Evolutionary conservation across 192 early-diverging fungal species (phyloP), one percentile per base, ranked within the genome.

Genomic region (Backusella parvicylindrica): DNA sequence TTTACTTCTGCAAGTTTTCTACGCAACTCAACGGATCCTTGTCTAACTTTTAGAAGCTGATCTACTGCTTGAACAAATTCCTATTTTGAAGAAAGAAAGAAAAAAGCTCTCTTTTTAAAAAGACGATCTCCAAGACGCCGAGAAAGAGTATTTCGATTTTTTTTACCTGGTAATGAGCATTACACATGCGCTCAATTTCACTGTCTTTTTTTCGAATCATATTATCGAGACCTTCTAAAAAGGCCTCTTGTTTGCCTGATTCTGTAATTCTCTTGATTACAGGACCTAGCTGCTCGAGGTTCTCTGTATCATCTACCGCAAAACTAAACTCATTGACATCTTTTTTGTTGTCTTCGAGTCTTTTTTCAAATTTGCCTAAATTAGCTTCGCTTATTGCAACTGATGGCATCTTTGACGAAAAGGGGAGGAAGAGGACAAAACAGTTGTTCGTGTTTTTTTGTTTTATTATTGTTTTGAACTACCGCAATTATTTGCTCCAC

Each of bases 111-210:
- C 21, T 28, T 7, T 60, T 60, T 6, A n/a, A 16, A 33, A 36
- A 15, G 30, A n/a, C 32, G 1, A 4, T 33, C 32, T n/a, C n/a
- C n/a, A n/a, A n/a, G n/a, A 76, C 23, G 26, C 7, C 37, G 18
- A 60, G n/a, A 28, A 47, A 4, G 7, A 35, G 0, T 66, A 8
- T 71, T 81, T 50, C 16, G 21, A 6, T 36, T 38, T 2, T 26
- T 68, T 21, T 49, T 69, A 94, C 96, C 86, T 98, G 93, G 81
- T 97, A 97, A 81, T 99, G 94, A 80, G 91, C 89, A 77, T 93
- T 94, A 84, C 98, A 99, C 86, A 99, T 94, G 70, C 93, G 91
- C 86, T 98, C 97, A 73, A 99, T 99, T 82, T 99, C 98, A 35
- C 88, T 87, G 74, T 98, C 97, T 75, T 99, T 99, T 65, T 89